These are phyloP conservation scores for Amoebophrya sp. DNA, from an alignment of 169 alveolate species.

Conservation along the genomic window DNA sequence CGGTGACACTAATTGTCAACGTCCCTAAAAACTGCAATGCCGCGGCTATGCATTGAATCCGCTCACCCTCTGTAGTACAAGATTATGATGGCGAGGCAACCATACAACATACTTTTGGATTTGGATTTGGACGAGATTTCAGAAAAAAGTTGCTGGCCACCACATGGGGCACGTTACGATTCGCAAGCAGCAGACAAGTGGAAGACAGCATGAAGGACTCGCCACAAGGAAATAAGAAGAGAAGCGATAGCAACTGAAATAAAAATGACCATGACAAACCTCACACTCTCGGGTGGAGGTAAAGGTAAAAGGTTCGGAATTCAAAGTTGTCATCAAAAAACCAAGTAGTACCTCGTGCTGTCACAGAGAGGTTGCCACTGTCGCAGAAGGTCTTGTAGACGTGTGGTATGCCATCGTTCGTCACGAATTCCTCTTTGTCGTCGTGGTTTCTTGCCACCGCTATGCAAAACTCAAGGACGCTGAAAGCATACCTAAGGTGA, in stretches of 20 bases:
- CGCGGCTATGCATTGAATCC: neutral
- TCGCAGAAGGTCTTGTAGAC: neutral
- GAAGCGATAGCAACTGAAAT: too few species aligned
- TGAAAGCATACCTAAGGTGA: neutral
- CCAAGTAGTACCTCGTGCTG: neutral
- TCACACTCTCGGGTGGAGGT: too few species aligned
- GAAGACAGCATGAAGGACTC: too few species aligned
- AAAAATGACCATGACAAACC: too few species aligned
- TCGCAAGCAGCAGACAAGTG: too few species aligned
- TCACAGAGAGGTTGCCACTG: neutral
- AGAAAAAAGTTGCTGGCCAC: too few species aligned
- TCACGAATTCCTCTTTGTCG: neutral
- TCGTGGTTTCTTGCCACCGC: neutral
- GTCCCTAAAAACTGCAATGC: neutral
- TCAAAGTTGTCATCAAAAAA: too few species aligned
- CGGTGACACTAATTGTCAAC: neutral
- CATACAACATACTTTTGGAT: too few species aligned
- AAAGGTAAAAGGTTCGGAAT: too few species aligned
- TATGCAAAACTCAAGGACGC: neutral
- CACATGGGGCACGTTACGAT: too few species aligned
- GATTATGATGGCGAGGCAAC: neutral
- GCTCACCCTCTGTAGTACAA: neutral
- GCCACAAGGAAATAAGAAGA: too few species aligned
- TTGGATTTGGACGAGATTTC: too few species aligned
- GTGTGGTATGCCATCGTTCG: neutral